Evolutionary conservation across 352 stramenopile species (phyloP).

Genomic region (Aphanomyces cochlioides): DNA sequence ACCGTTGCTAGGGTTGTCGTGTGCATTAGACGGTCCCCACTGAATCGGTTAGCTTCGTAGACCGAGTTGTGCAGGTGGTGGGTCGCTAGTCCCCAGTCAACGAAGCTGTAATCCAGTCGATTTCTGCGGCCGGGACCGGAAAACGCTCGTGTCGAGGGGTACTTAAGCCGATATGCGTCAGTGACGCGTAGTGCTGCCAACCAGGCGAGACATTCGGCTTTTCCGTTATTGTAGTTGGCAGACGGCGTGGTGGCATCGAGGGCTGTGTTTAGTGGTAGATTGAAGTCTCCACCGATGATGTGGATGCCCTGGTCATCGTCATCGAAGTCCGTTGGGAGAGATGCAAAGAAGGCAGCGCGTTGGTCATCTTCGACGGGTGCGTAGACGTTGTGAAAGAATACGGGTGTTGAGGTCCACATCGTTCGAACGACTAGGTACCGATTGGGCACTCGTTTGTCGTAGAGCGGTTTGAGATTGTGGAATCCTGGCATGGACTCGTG

Average conservation of each 20-base stretch:
- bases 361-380: background rate
- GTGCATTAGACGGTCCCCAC: background rate
- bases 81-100: background rate
- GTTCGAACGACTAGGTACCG: background rate
- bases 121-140: constrained; percentile 25
- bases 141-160: constrained; percentile 18
- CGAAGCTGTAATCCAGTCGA: constrained; percentile 34
- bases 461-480: background rate
- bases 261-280: constrained; percentile 14
- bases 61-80: background rate
- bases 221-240: background rate
- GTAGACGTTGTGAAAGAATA: background rate
- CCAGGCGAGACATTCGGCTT: constrained; percentile 15
- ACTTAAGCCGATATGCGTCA: constrained; percentile 28
- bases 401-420: background rate
- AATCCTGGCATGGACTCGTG: background rate
- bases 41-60: background rate
- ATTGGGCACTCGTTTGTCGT: background rate
- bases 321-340: background rate
- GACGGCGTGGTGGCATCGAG: background rate
- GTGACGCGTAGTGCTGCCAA: constrained; percentile 20
- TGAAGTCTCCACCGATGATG: constrained; percentile 31
- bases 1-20: background rate
- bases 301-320: background rate
- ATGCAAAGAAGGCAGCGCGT: background rate